Conservation (phyloP, 306 rosid genomes). For the Echinosophora koreensis region DNA sequence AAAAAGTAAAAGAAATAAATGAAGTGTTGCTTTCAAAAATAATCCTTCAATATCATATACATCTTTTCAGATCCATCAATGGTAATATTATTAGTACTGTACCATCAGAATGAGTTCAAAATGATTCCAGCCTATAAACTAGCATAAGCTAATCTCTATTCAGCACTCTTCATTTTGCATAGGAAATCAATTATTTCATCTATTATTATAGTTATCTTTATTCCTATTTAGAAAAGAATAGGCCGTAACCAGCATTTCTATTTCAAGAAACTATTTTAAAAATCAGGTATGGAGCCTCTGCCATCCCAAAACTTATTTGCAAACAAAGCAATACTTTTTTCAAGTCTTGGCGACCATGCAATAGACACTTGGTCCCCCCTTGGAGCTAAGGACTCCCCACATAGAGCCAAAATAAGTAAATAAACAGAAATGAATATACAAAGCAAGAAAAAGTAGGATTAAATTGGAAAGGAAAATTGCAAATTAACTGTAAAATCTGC, state of each 20-base stretch:
- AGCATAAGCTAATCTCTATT: slow-evolving; percentile 6
- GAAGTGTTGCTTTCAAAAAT: slow-evolving; percentile 51
- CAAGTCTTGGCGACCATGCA: neutral
- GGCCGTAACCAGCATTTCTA: neutral
- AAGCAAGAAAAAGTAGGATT: slow-evolving; percentile 8
- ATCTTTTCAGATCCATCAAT: slow-evolving; percentile 43
- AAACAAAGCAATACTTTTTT: neutral
- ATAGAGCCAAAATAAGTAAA: slow-evolving; percentile 15
- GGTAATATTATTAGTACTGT: neutral
- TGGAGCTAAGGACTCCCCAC: neutral
- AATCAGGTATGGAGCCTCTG: slow-evolving; percentile 2
- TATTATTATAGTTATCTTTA: neutral
- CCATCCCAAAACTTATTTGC: neutral
- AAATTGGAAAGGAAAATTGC: slow-evolving; percentile 1
- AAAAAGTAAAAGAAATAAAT: slow-evolving; percentile 30
- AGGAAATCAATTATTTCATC: neutral
- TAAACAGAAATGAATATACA: slow-evolving; percentile 15
- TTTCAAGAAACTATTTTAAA: neutral
- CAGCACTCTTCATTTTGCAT: neutral
- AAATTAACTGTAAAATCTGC: neutral
- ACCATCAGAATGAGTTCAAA: slow-evolving; percentile 5
- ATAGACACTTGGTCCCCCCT: neutral
- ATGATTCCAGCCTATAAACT: slow-evolving; percentile 10
- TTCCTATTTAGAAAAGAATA: neutral
- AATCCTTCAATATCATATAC: slow-evolving; percentile 54